Percentiles rank a stretch among this genome's conserved stretches.
phyloP scores from a whole-genome alignment of 2,329 filamentous ascomycete genomes.

The Torrubiella hemipterigena region DNA sequence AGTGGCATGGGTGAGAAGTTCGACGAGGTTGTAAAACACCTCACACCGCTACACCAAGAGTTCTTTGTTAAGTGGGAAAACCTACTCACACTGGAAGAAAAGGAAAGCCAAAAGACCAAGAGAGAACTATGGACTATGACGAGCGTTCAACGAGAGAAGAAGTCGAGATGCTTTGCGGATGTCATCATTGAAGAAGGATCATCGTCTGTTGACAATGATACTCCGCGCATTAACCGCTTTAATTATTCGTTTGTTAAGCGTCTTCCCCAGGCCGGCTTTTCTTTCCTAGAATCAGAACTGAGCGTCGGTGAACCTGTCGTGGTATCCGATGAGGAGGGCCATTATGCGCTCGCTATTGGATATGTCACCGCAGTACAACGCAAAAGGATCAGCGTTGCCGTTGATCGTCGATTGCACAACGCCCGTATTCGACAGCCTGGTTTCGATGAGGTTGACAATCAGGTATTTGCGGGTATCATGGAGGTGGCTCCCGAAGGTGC shows the following conservation, averaged over 20 bases:
- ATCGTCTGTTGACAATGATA: conserved; percentile 54
- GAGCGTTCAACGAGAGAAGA: conserved; percentile 74
- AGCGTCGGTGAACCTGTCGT: conserved; percentile 82
- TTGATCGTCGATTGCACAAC: conserved; percentile 84
- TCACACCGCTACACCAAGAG: conserved; percentile 60
- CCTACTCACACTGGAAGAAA: conserved; percentile 87
- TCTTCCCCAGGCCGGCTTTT: conserved; percentile 49
- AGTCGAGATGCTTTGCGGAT: conserved; percentile 81
- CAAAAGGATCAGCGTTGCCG: conserved; percentile 70
- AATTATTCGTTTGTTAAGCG: conserved; percentile 76
- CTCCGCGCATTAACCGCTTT: conserved; percentile 81
- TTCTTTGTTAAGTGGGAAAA: conserved; percentile 96
- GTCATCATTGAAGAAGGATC: conserved; percentile 74
- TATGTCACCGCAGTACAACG: conserved; percentile 72
- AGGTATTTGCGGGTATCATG: conserved; percentile 87
- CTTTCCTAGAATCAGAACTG: conserved; percentile 85
- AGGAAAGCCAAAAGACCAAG: conserved; percentile 73
- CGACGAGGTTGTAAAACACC: conserved; percentile 63
- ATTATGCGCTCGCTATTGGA: conserved; percentile 89
- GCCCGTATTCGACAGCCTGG: conserved; percentile 62
- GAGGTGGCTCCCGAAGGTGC: conserved; percentile 53
- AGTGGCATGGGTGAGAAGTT: conserved; percentile 77
- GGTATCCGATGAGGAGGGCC: conserved; percentile 88
- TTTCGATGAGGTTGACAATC: conserved; percentile 67
- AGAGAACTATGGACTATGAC: conserved; percentile 95